Conservation (phyloP, 768 basidiomycete genomes). For the Tricholoma saponaceum region DNA sequence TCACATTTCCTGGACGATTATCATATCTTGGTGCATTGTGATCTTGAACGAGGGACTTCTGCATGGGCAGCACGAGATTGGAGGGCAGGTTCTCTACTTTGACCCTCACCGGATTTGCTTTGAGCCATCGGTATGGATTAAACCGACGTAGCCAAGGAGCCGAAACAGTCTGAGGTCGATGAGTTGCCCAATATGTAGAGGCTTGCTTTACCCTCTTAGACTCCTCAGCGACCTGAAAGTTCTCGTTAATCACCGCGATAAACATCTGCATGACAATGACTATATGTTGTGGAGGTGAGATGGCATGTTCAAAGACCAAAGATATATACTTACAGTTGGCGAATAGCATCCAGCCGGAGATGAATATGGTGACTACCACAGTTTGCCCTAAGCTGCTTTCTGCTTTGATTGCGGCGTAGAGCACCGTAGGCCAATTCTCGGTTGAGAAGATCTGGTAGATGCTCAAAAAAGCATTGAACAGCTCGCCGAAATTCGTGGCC, state of each 20-base stretch:
- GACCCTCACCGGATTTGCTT: conserved; percentile 66
- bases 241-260: conserved; percentile 96
- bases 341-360: conserved; percentile 85
- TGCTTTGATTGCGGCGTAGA: conserved; percentile 58
- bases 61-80: conserved; percentile 74
- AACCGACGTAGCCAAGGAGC: conserved; percentile 67
- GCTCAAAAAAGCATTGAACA: conserved; percentile 82
- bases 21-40: conserved; percentile 37
- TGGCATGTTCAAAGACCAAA: neutral
- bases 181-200: conserved; percentile 58
- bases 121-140: conserved; percentile 88
- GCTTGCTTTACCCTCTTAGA: conserved; percentile 81
- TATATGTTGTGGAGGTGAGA: conserved; percentile 23
- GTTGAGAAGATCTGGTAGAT: conserved; percentile 90
- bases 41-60: conserved; percentile 68
- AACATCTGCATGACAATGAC: conserved; percentile 95
- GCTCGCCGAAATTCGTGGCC: conserved; percentile 72
- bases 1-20: conserved; percentile 4
- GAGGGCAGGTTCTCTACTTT: conserved; percentile 70
- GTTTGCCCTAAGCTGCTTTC: conserved; percentile 67
- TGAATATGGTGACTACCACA: conserved; percentile 64
- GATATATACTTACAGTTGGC: conserved; percentile 69
- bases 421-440: conserved; percentile 87
- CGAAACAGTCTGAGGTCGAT: conserved; percentile 46
- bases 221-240: conserved; percentile 90